These are phyloP conservation scores for Cyclotella atomus DNA, from an alignment of 108 stramenopile genomes.

Conservation along the genomic window DNA sequence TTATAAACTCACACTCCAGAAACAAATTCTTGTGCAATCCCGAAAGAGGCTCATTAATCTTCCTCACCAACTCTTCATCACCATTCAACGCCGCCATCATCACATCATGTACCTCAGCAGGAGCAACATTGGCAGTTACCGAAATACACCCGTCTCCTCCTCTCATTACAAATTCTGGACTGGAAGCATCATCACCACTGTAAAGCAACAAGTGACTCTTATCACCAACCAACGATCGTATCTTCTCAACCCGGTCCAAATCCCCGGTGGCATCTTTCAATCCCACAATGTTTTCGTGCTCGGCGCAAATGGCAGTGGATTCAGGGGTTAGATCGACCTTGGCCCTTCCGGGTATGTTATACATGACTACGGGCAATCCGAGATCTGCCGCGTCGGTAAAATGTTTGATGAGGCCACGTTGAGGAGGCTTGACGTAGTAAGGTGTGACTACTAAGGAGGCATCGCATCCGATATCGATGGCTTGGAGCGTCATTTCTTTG, in stretches of 20 bases:
- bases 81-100: constrained; percentile 67
- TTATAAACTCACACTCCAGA: constrained; percentile 55
- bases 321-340: constrained; percentile 70
- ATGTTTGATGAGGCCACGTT: constrained; percentile 82
- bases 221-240: constrained; percentile 46
- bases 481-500: constrained; percentile 83
- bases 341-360: constrained; percentile 91
- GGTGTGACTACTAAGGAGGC: constrained; percentile 92
- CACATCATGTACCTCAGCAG: constrained; percentile 64
- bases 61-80: constrained; percentile 55
- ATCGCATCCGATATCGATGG: constrained; percentile 89
- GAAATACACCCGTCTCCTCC: constrained; percentile 95
- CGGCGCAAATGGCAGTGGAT: constrained; percentile 60
- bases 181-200: constrained; percentile 90
- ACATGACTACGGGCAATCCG: constrained; percentile 88
- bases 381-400: constrained; percentile 78
- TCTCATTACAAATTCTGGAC: constrained; percentile 72
- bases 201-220: constrained; percentile 72
- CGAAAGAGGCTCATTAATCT: constrained; percentile 65
- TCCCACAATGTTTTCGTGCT: constrained; percentile 78
- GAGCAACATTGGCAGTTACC: constrained; percentile 88
- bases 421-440: constrained; percentile 94
- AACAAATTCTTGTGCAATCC: constrained; percentile 78
- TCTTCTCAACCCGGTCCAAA: constrained; percentile 62
- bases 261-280: constrained; percentile 93